Base-by-base conservation (phyloP, 1,284 basidiomycete species). In the Stereum hirsutum region DNA sequence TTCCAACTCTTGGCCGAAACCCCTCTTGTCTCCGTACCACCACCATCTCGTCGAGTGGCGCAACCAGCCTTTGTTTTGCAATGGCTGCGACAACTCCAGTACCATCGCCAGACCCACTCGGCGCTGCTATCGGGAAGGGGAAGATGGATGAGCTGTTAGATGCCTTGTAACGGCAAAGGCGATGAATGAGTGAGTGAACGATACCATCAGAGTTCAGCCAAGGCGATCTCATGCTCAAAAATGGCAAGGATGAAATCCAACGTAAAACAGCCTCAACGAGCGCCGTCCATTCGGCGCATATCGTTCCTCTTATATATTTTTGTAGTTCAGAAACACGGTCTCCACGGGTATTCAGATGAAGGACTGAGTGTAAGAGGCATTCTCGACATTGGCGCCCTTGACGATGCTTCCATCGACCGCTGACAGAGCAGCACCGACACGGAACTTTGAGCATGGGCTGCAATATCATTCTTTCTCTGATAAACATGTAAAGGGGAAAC, bases 1-100 rank as follows among this genome's bases (percentile, higher is more conserved):
- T 99, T 93, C 58, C 95, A 99, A 61, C 71, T 99, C 1, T 69
- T 99, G 41, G 85, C 78, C 24, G 91, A n/a, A n/a, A n/a, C n/a
- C n/a, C n/a, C n/a, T n/a, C n/a, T n/a, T n/a, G n/a, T n/a, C n/a
- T n/a, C n/a, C n/a, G n/a, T n/a, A n/a, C n/a, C n/a, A n/a, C n/a
- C n/a, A n/a, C n/a, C n/a, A n/a, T n/a, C n/a, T n/a, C n/a, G n/a
- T n/a, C n/a, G n/a, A n/a, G n/a, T n/a, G n/a, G n/a, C n/a, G n/a
- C n/a, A n/a, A n/a, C n/a, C n/a, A n/a, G n/a, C n/a, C n/a, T n/a
- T n/a, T n/a, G n/a, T n/a, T n/a, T n/a, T n/a, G n/a, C n/a, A n/a
- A n/a, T n/a, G n/a, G n/a, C n/a, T n/a, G n/a, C n/a, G n/a, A n/a
- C n/a, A n/a, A n/a, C n/a, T n/a, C n/a, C n/a, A n/a, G n/a, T n/a